phyloP scores from a whole-genome alignment of 345 rosid genomes.

The Gossypium rotundifolium region DNA sequence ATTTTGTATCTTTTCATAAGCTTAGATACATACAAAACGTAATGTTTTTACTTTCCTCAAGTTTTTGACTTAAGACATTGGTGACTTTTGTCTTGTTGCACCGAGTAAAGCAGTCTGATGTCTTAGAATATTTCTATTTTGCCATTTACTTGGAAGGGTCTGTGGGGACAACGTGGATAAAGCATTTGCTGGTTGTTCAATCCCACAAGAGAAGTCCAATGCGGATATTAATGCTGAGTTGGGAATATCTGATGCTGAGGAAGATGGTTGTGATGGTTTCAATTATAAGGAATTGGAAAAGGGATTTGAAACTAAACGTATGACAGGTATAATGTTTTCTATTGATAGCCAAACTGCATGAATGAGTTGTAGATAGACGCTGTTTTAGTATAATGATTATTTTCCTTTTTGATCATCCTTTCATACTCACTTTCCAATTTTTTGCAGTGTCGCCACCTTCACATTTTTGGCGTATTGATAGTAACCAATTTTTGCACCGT shows the following conservation, averaged over 20 bases:
- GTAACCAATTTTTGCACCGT: conserved; percentile 85
- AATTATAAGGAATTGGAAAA: conserved; percentile 47
- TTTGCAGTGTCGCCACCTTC: conserved; percentile 53
- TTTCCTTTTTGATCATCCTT: conserved; percentile 2
- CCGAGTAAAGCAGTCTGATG: neutral
- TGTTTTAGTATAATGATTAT: neutral
- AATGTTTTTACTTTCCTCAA: neutral
- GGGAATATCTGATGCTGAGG: conserved; percentile 85
- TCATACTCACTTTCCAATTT: conserved; percentile 12
- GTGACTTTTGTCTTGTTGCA: neutral
- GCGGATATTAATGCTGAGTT: conserved; percentile 88
- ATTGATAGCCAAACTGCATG: neutral
- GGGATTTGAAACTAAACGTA: conserved; percentile 40
- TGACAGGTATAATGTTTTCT: conserved; percentile 41
- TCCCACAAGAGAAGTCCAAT: conserved; percentile 87
- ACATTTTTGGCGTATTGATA: conserved; percentile 54
- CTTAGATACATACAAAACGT: neutral
- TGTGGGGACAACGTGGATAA: conserved; percentile 74
- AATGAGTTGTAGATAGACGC: conserved; percentile 9
- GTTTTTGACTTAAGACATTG: neutral
- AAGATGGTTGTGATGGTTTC: conserved; percentile 55
- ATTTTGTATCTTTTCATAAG: neutral
- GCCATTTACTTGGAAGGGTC: conserved; percentile 39
- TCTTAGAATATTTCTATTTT: neutral
- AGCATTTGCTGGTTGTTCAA: conserved; percentile 75